Evolutionary conservation across 1,284 basidiomycete species (phyloP), one percentile per base, ranked within the genome.

Genomic region (Gymnopus androsaceus): DNA sequence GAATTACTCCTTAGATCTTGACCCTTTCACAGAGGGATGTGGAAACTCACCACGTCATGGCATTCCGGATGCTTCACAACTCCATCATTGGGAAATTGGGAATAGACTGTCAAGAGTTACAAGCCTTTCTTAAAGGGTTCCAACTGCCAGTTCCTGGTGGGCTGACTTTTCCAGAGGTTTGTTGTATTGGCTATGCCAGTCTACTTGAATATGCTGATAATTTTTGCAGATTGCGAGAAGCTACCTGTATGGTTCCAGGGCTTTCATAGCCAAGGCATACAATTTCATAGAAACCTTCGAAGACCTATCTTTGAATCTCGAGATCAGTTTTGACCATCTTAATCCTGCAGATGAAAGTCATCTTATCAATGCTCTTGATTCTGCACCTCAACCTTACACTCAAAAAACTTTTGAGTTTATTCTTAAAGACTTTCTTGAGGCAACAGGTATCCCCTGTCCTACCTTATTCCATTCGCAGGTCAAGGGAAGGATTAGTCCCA

Each of bases 391-490:
- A 4, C 17, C 30, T 21, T 27, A n/a, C 7, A 5, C 15, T 17
- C 5, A 33, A 14, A 15, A 14, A 33, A 30, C 21, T 17, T 21
- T 52, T 27, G 23, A 15, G 14, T 15, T 17, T n/a, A 21, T 54
- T 17, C 23, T 54, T 12, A 4, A 45, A 6, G 40, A 36, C 14
- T 54, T 54, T 17, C 23, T 54, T n/a, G 41, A 45, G 19, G 51
- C n/a, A 3, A 17, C 9, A 21, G 51, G 51, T 1, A 14, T 33
- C 1, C 51, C 51, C 3, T 44, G 25, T 23, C 31, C 42, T 5
- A n/a, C 8, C n/a, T 28, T 45, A 19, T 25, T 52, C 15, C 4
- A 40, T 4, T 19, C 7, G 15, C n/a, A n/a, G n/a, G 6, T 41
- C 6, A 25, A 41, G 27, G 51, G 21, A 14, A 15, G 51, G 3